Base-by-base conservation (phyloP, 176 grass and related monocot genomes). In the Phyllostachys edulis region DNA sequence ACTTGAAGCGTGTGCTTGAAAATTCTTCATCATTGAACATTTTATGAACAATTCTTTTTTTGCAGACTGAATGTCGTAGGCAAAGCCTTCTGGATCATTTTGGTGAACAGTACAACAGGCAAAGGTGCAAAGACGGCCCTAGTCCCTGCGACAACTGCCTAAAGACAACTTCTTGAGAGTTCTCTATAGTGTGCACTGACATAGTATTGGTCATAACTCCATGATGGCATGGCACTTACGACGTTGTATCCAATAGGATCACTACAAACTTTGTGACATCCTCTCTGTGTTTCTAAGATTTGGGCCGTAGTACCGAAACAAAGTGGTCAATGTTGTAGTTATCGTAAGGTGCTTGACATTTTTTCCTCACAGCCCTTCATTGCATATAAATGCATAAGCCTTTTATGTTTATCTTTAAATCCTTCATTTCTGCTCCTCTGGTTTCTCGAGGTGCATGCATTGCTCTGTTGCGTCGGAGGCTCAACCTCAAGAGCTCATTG, bases 121-220 rank as follows among this genome's bases (percentile, higher is more conserved):
- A 86, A 82, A 90, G 62, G 47, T 98, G 96, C 66, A 92, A 71
- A 80, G 68, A 79, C 38, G 85, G 96, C 11, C 91, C 87, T 42
- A 92, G 89, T 70, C 93, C 96, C 60, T 98, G 93, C 71, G 96
- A 98, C 77, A 95, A 95, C 84, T 98, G 96, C 51, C 39, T 85
- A 24, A 95, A 95, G 74, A 78, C 54, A 3, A 34, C 71, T 49
- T 64, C 56, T 60, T 88, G 78, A 96, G 69, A 67, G 34, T 26
- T 32, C 34, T 40, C 20, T 20, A 52, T 47, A 54, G 46, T 56
- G 17, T 17, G 16, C 41, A 79, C 15, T 36, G 29, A 79, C 41
- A 79, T 34, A n/a, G 16, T 65, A 18, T 65, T 64, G 27, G 9
- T 6, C 60, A 66, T 13, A 75, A 55, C 44, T 75, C 44, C 70